Base-by-base conservation (phyloP, 495 filamentous ascomycete genomes). In the Podospora pseudopauciseta region DNA sequence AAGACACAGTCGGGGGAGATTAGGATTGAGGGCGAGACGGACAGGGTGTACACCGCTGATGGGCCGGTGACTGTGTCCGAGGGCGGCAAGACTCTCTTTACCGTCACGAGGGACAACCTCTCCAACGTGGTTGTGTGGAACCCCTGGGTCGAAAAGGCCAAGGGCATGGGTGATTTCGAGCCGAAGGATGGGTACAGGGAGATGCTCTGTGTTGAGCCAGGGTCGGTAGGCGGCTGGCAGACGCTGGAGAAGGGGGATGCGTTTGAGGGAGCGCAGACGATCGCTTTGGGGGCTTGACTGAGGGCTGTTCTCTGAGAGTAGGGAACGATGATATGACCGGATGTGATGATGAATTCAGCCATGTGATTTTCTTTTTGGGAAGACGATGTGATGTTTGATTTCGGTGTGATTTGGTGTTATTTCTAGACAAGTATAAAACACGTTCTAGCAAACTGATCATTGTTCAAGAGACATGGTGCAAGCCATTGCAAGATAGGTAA, bases 61-160 rank as follows among this genome's bases (percentile, higher is more conserved):
- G 30, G 30, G 16, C 74, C 80, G 65, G 74, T 92, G 30, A 77
- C 84, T 1, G 86, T 96, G 4, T 70, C 81, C 1, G 84, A 89
- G 64, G 85, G 83, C 63, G 88, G 87, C 55, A 81, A 84, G 73
- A 78, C 88, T 62, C 78, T 85, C 32, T 96, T 89, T 80, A 86
- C 86, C 23, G 82, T 97, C 34, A 85, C 87, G 19, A 86, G 96
- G 55, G 91, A 97, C 78, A 92, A 90, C 72, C 81, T 99, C 65
- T 80, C 81, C 65, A 92, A 98, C 64, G 89, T 93, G 39, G 94
- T 97, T 2, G 92, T 99, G 2, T 99, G 96, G 96, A 99, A 99
- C 77, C 96, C 96, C 4, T 97, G 95, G 93, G 83, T 84, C 34
- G 91, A 92, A 65, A 94, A 94, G 78, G 90, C 91, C 7, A 85